Evolutionary conservation across 2,329 filamentous ascomycete genomes (phyloP).

Genomic region (Dichotomopilus funicola): DNA sequence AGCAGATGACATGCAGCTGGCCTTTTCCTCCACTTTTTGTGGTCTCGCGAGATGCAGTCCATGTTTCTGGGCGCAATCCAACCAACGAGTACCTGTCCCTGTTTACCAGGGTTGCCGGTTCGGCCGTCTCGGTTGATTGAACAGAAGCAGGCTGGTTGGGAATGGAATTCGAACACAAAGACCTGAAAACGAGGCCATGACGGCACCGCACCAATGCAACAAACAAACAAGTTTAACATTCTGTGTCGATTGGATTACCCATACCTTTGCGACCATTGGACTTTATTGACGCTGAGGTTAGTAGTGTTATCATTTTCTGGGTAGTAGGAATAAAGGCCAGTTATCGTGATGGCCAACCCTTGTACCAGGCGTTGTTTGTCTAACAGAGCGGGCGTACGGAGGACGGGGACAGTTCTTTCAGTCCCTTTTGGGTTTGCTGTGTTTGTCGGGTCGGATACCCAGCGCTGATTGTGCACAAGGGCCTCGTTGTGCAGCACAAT

Average conservation of each 20-base stretch:
- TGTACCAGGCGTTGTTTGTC: no score
- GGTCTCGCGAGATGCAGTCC: conserved; percentile 13
- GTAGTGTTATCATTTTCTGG: no score
- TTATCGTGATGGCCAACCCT: no score
- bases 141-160: not conserved
- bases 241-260: not conserved
- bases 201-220: conserved; percentile 6
- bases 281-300: not conserved
- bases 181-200: conserved; percentile 11
- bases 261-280: not conserved
- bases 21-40: conserved; percentile 12
- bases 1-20: conserved; percentile 21
- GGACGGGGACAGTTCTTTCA: no score
- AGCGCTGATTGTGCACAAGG: not conserved
- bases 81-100: conserved; percentile 11
- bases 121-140: conserved; percentile 19
- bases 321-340: no score
- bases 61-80: conserved; percentile 13
- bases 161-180: not conserved
- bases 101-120: conserved; percentile 14
- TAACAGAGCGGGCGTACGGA: no score
- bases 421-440: not conserved
- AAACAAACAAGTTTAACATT: conserved; percentile 3
- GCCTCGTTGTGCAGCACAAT: not conserved
- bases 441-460: not conserved